phyloP scores from a whole-genome alignment of 768 basidiomycete species.

The Kwoniella sp. region DNA sequence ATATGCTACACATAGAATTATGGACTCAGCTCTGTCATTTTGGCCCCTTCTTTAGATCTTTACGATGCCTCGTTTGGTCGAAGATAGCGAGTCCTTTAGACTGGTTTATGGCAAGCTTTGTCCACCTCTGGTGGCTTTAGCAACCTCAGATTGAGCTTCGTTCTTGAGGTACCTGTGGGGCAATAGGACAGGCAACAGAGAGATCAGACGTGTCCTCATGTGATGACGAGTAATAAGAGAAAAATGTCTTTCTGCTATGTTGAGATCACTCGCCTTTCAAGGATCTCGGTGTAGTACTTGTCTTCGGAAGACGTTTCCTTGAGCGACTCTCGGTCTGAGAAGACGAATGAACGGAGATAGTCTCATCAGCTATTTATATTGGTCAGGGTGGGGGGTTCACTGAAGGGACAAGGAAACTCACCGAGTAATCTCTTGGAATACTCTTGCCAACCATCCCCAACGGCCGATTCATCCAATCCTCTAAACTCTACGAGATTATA shows the following conservation, averaged over 20 bases:
- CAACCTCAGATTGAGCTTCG: constrained; percentile 63
- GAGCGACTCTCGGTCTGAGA: constrained; percentile 25
- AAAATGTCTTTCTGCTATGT: too few species aligned
- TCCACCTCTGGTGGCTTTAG: constrained; percentile 62
- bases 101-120: constrained; percentile 56
- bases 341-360: neutral
- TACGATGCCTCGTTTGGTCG: too few species aligned
- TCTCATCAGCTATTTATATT: too few species aligned
- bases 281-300: constrained; percentile 60
- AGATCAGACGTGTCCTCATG: neutral
- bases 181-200: neutral
- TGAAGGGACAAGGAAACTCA: too few species aligned
- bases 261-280: constrained; percentile 18
- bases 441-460: constrained; percentile 59
- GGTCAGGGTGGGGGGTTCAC: too few species aligned
- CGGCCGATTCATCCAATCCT: constrained; percentile 59
- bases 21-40: too few species aligned
- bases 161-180: constrained; percentile 63
- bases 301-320: constrained; percentile 39
- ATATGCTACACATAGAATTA: too few species aligned
- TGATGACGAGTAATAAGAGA: neutral
- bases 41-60: too few species aligned
- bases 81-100: neutral
- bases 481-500: constrained; percentile 62
- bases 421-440: constrained; percentile 60